Evolutionary conservation across 257 asterid species (phyloP).

Genomic region (Solanum rostratum): DNA sequence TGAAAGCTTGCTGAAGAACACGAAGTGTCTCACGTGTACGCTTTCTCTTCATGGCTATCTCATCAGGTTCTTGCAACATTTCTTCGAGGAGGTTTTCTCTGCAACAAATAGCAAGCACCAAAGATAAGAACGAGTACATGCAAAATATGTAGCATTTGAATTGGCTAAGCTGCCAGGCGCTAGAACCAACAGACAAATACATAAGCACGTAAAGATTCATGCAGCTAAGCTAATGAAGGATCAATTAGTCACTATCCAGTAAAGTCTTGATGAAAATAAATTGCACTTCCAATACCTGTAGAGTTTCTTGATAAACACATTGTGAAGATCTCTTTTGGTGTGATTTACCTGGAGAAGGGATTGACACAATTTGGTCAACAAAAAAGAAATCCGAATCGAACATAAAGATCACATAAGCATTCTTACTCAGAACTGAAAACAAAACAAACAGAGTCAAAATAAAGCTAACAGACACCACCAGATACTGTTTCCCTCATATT

Average conservation of each 20-base stretch:
- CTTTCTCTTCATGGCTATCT: slow-evolving; percentile 77
- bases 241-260: slow-evolving; percentile 14
- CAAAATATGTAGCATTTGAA: not conserved
- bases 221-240: not conserved
- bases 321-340: slow-evolving; percentile 87
- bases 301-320: slow-evolving; percentile 54
- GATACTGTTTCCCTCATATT: not conserved
- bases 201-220: not conserved
- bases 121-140: not conserved
- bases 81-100: slow-evolving; percentile 93
- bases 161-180: not conserved
- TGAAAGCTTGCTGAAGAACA: slow-evolving; percentile 86
- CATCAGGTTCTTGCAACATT: slow-evolving; percentile 95
- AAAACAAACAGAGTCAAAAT: not conserved
- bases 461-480: not conserved
- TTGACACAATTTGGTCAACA: not conserved
- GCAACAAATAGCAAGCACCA: not conserved
- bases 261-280: slow-evolving; percentile 30
- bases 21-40: slow-evolving; percentile 82
- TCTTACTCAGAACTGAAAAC: not conserved
- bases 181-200: not conserved
- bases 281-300: slow-evolving; percentile 45
- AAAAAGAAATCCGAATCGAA: not conserved
- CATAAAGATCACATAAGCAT: not conserved
- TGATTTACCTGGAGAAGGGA: slow-evolving; percentile 61